These are phyloP conservation scores for Fusarium kyushuense DNA, from an alignment of 2,329 filamentous ascomycete genomes.

Conservation along the genomic window DNA sequence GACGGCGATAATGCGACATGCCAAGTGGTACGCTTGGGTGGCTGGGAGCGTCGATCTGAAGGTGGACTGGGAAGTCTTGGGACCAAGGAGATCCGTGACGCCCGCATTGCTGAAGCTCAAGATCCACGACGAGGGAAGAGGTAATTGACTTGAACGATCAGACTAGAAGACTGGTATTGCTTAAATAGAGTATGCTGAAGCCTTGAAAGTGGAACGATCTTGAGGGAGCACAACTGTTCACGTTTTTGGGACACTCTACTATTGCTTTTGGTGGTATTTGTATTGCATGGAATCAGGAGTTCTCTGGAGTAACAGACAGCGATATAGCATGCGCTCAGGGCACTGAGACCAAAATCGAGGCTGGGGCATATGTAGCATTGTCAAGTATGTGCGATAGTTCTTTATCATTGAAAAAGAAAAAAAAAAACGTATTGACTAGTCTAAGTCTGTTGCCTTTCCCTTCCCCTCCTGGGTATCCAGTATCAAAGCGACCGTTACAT, in stretches of 20 bases:
- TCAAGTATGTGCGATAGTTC: slow-evolving; percentile 16
- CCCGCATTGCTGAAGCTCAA: slow-evolving; percentile 80
- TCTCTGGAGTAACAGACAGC: slow-evolving; percentile 31
- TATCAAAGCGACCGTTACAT: slow-evolving; percentile 36
- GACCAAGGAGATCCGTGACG: slow-evolving; percentile 91
- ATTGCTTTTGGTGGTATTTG: slow-evolving; percentile 31
- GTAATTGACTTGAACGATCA: slow-evolving; percentile 44
- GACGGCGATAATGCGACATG: slow-evolving; percentile 78
- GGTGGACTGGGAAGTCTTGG: slow-evolving; percentile 90
- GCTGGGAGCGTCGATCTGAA: slow-evolving; percentile 80
- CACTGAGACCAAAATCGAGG: slow-evolving; percentile 11
- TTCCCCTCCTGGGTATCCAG: slow-evolving; percentile 32
- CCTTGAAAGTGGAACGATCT: not conserved
- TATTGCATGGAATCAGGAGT: slow-evolving; percentile 46
- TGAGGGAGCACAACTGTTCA: slow-evolving; percentile 11
- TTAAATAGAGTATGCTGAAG: slow-evolving; percentile 11
- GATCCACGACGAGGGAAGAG: slow-evolving; percentile 80
- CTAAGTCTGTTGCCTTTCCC: slow-evolving; percentile 5
- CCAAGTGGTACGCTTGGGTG: slow-evolving; percentile 74
- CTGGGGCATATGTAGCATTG: slow-evolving; percentile 14
- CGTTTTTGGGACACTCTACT: slow-evolving; percentile 23
- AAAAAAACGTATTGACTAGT: slow-evolving; percentile 19
- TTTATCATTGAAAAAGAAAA: slow-evolving; percentile 21
- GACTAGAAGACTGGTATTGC: not conserved
- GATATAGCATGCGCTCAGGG: slow-evolving; percentile 28